Evolutionary conservation across 1,284 basidiomycete genomes (phyloP).

Genomic region (Polyporus tsugae): DNA sequence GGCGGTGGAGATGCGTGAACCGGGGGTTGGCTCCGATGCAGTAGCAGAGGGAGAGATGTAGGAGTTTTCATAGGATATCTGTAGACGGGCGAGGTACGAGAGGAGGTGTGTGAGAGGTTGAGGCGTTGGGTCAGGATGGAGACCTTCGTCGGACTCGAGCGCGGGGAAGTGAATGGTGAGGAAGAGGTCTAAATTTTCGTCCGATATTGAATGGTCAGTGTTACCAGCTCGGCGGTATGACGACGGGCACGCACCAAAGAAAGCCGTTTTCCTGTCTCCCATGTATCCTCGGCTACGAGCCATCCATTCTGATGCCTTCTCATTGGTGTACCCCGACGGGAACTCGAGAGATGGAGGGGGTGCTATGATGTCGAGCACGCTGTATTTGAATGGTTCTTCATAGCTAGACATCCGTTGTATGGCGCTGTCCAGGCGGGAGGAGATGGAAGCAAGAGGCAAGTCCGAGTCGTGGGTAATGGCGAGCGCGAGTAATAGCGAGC

Average conservation of each 20-base stretch:
- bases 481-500: too few relatives aligned
- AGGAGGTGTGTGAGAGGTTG: constrained; percentile 65
- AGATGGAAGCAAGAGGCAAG: too few relatives aligned
- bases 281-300: too few relatives aligned
- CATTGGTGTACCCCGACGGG: too few relatives aligned
- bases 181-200: constrained; percentile 79
- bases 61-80: constrained; percentile 81
- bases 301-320: too few relatives aligned
- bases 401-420: too few relatives aligned
- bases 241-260: constrained; percentile 69
- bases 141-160: constrained; percentile 46
- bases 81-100: constrained; percentile 73
- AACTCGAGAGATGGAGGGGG: too few relatives aligned
- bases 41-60: constrained; percentile 70
- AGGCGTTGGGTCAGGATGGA: constrained; percentile 42
- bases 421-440: too few relatives aligned
- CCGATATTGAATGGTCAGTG: constrained; percentile 41
- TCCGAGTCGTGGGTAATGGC: constrained; percentile 30
- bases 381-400: too few relatives aligned
- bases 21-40: constrained; percentile 27
- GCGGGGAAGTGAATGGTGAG: constrained; percentile 49
- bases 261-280: constrained; percentile 70
- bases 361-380: too few relatives aligned
- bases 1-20: constrained; percentile 35
- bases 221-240: neutral